Evolutionary conservation across 768 basidiomycete species (phyloP).

Genomic region (Russula vinacea): DNA sequence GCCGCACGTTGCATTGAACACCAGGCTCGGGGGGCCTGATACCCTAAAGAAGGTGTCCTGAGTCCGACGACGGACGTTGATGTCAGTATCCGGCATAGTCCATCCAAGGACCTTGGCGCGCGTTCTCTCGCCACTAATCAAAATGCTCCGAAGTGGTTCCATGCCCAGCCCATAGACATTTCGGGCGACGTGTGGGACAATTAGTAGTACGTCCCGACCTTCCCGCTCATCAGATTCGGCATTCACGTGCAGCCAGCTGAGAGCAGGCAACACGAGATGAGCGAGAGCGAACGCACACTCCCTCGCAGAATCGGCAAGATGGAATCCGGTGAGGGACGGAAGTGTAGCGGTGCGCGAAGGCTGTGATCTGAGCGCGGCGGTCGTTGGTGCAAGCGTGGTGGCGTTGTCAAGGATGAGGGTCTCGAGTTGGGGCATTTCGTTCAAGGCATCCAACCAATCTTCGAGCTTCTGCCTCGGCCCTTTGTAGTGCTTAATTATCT

Average conservation of each 20-base stretch:
- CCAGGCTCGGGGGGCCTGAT: conserved; percentile 47
- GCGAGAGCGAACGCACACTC: too few relatives aligned
- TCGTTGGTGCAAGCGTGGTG: too few relatives aligned
- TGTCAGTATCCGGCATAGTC: neutral
- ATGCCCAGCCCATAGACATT: conserved; percentile 3
- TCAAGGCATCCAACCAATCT: conserved; percentile 21
- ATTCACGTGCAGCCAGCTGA: too few relatives aligned
- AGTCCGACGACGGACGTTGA: too few relatives aligned
- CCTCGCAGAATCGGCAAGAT: too few relatives aligned
- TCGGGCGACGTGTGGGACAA: neutral
- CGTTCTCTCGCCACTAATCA: neutral
- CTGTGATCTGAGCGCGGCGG: too few relatives aligned
- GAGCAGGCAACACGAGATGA: too few relatives aligned
- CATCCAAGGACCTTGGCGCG: neutral
- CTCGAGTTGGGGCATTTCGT: conserved; percentile 12
- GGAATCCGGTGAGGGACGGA: too few relatives aligned
- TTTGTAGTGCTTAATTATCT: neutral
- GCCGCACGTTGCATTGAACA: neutral
- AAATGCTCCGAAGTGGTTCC: conserved; percentile 5
- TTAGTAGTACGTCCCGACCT: neutral
- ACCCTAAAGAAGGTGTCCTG: conserved; percentile 52
- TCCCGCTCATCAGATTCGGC: too few relatives aligned
- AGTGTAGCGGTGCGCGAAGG: too few relatives aligned
- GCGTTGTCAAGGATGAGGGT: too few relatives aligned
- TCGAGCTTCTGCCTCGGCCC: neutral